A percentile compares a stretch with the other conserved stretches of the same genome.
phyloP scores from a whole-genome alignment of 805 yeast genomes.

The Myxozyma vanderwaltii region DNA sequence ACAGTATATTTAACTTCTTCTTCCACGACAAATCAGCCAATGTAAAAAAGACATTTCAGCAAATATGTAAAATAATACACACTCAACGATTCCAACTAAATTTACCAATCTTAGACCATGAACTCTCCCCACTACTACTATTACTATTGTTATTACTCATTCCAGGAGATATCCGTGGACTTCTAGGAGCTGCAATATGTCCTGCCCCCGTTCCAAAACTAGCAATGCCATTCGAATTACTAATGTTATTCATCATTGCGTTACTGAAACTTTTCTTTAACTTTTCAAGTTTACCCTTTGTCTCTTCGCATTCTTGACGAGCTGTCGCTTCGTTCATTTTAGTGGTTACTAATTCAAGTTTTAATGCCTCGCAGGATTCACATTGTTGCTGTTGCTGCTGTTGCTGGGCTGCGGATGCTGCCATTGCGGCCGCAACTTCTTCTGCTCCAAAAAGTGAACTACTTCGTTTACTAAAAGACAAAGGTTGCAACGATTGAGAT shows the following conservation, averaged over 20 bases:
- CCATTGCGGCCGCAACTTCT: slow-evolving; percentile 15
- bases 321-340: slow-evolving; percentile 40
- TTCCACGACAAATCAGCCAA: too few species aligned
- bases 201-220: not conserved
- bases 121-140: not conserved
- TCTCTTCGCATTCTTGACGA: slow-evolving; percentile 39
- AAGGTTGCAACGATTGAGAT: not conserved
- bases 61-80: not conserved
- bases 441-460: slow-evolving; percentile 26
- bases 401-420: not conserved
- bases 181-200: not conserved
- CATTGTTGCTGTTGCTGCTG: slow-evolving; percentile 16
- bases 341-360: slow-evolving; percentile 39
- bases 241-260: not conserved
- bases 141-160: not conserved
- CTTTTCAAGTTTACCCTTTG: slow-evolving; percentile 33
- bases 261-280: slow-evolving; percentile 4
- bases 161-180: not conserved
- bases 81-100: slow-evolving; percentile 27
- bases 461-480: slow-evolving; percentile 24
- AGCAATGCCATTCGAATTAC: not conserved
- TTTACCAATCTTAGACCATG: slow-evolving; percentile 28
- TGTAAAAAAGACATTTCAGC: too few species aligned
- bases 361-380: slow-evolving; percentile 37
- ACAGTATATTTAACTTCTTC: not conserved